Base-by-base conservation (phyloP, 208 protist genomes). In the Acanthamoeba rhysodes region DNA sequence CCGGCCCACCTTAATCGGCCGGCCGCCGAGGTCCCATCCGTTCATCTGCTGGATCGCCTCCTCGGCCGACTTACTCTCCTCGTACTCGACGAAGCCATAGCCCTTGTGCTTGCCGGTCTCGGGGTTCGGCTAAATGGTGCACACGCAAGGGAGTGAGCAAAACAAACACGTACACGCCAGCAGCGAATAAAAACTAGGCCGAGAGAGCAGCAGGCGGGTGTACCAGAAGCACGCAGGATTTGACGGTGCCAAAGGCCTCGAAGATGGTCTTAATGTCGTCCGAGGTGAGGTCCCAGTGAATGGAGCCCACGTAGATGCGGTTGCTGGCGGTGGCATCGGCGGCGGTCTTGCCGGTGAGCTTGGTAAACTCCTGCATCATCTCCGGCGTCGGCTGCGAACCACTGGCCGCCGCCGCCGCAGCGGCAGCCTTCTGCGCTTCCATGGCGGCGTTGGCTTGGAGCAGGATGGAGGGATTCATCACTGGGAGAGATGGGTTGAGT, bases 21-120 rank as follows among this genome's bases (percentile, higher is more conserved):
- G 66, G 29, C 90, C 90, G 27, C 90, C 90, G 29, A 94, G 55
- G n/a, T 85, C 74, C 34, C 22, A 68, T 12, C 90, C 90, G 68
- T 94, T 94, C 90, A 94, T 94, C 34, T 94, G 90, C 48, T 55
- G n/a, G 50, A 94, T 84, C 24, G 90, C 90, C 32, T 85, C 66
- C 48, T 94, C 90, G 62, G 90, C 90, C 16, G 90, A 14, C 32
- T 78, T 85, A 41, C 29, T 59, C 16, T 94, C 68, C 32, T 94
- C 90, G 53, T 85, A 94, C 66, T 94, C 90, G 41, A 94, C 45
- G 32, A 94, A 94, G 3, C 90, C 90, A n/a, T 94, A 94, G 34
- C 90, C 90, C 55, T 94, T 94, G 68, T 94, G 90, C 68, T 94
- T 94, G 66, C 90, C 90, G 12, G 90, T 94, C 48, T 94, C 90